Evolutionary conservation across 306 rosid genomes (phyloP).

Genomic region (Quercus variabilis): DNA sequence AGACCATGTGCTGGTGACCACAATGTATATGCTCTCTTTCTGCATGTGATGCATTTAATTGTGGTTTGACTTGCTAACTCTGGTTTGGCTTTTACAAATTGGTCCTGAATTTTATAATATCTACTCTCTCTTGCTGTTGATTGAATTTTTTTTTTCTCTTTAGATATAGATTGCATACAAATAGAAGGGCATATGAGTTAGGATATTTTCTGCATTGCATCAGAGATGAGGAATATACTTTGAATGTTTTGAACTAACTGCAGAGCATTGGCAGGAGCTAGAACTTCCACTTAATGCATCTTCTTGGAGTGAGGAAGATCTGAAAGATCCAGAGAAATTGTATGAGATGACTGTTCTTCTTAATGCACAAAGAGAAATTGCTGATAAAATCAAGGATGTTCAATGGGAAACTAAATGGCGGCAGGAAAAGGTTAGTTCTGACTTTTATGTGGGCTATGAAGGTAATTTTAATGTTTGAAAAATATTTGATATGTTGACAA

Average conservation of each 20-base stretch:
- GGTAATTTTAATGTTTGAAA: background rate
- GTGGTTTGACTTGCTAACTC: background rate
- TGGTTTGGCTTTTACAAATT: background rate
- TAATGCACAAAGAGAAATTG: slow-evolving; percentile 90
- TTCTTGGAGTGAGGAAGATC: slow-evolving; percentile 89
- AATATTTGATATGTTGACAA: background rate
- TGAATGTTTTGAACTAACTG: slow-evolving; percentile 27
- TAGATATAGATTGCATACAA: background rate
- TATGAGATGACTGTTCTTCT: slow-evolving; percentile 93
- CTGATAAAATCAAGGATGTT: slow-evolving; percentile 84
- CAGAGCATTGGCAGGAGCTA: slow-evolving; percentile 57
- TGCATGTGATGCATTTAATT: background rate
- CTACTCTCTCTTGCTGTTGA: background rate
- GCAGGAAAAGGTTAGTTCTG: slow-evolving; percentile 69
- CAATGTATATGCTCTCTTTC: background rate
- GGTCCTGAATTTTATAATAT: background rate
- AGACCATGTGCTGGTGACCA: background rate
- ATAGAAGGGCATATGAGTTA: background rate
- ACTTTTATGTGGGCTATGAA: background rate
- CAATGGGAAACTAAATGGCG: slow-evolving; percentile 95
- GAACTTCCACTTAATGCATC: slow-evolving; percentile 87
- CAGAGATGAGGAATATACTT: background rate
- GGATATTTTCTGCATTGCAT: background rate
- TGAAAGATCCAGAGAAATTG: slow-evolving; percentile 74
- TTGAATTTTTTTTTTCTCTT: background rate